These are phyloP conservation scores for Oryza meridionalis DNA, from an alignment of 176 grass and related monocot species.

Conservation along the genomic window DNA sequence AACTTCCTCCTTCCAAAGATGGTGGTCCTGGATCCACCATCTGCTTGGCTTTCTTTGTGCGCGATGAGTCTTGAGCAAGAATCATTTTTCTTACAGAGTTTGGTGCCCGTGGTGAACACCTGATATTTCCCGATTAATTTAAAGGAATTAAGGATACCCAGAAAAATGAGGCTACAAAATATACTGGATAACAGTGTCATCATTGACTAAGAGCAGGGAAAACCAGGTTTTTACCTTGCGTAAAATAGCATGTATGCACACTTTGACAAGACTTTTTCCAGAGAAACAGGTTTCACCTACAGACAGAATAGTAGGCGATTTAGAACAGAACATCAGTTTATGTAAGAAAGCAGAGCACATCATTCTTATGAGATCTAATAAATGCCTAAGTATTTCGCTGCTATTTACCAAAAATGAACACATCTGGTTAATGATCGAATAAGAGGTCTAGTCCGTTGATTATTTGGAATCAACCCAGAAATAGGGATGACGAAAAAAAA, in stretches of 20 bases:
- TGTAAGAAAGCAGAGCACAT: conserved; percentile 4
- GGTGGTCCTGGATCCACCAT: conserved; percentile 16
- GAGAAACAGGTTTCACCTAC: conserved; percentile 73
- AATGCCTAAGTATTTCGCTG: conserved; percentile 1
- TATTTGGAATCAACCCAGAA: conserved; percentile 13
- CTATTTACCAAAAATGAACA: conserved; percentile 24
- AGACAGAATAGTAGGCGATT: conserved; percentile 1
- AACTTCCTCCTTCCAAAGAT: conserved; percentile 15
- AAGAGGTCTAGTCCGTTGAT: conserved; percentile 13
- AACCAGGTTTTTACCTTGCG: conserved; percentile 64
- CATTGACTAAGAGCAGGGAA: neutral
- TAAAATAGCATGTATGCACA: conserved; percentile 94
- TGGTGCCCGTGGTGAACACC: conserved; percentile 83
- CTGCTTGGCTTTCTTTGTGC: conserved; percentile 31
- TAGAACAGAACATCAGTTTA: conserved; percentile 15
- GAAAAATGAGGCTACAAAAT: neutral
- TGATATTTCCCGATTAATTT: conserved; percentile 39
- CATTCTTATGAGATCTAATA: conserved; percentile 11
- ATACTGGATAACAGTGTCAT: neutral
- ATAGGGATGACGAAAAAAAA: conserved; percentile 10
- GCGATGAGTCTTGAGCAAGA: conserved; percentile 24
- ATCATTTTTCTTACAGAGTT: conserved; percentile 54
- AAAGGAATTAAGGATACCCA: conserved; percentile 22
- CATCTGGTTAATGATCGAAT: conserved; percentile 10
- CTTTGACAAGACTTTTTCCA: conserved; percentile 61